phyloP scores from a whole-genome alignment of 1,284 basidiomycete species.

The Leccinum subrobustum region DNA sequence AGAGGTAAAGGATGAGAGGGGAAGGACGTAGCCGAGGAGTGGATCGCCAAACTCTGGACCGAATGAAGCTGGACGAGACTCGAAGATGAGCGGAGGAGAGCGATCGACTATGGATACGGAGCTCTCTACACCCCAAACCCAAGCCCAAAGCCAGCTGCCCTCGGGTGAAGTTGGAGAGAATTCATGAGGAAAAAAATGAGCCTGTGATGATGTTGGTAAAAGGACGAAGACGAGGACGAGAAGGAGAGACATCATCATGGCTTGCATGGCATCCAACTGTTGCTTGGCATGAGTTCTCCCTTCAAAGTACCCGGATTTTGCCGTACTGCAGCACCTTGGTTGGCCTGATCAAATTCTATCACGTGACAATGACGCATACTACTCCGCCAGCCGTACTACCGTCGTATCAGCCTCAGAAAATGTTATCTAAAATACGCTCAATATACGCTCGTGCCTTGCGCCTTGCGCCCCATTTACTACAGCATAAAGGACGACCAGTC shows the following conservation, averaged over 20 bases:
- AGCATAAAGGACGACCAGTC: neutral
- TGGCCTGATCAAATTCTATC: neutral
- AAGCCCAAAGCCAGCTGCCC: slow-evolving; percentile 54
- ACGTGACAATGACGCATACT: neutral
- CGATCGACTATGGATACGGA: slow-evolving; percentile 78
- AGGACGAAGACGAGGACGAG: slow-evolving; percentile 9
- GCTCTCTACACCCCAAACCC: slow-evolving; percentile 74
- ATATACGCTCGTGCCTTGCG: too few species aligned
- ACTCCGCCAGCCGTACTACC: too few species aligned
- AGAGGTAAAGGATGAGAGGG: slow-evolving; percentile 66
- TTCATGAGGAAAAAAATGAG: slow-evolving; percentile 15
- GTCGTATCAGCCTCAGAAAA: too few species aligned
- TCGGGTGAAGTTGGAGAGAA: slow-evolving; percentile 41
- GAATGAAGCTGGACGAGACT: slow-evolving; percentile 68
- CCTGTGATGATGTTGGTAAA: neutral
- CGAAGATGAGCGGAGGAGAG: slow-evolving; percentile 61
- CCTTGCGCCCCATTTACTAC: too few species aligned
- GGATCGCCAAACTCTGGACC: slow-evolving; percentile 68
- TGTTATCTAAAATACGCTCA: too few species aligned
- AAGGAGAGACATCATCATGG: slow-evolving; percentile 14
- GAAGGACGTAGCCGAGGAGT: slow-evolving; percentile 76
- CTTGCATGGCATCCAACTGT: neutral
- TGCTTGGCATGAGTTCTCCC: neutral
- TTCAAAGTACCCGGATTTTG: neutral
- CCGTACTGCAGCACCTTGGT: neutral